Evolutionary conservation across 208 protist species (phyloP), one percentile per base, ranked within the genome.

Genomic region (Acanthamoeba royreba): DNA sequence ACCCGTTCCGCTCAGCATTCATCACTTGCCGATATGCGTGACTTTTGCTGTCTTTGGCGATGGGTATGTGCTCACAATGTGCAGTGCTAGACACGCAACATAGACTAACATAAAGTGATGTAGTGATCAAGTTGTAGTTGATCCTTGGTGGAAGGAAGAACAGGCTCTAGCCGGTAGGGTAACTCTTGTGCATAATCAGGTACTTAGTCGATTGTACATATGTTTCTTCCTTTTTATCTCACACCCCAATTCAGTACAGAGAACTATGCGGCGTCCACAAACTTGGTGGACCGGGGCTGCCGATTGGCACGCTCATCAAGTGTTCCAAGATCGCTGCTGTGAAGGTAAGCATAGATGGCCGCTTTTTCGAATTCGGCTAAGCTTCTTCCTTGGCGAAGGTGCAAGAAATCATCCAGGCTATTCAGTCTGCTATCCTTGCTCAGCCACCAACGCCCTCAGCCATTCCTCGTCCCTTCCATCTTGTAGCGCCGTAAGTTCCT

Each of bases 1-100:
- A 61, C 98, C 98, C 1, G 98, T 99, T 4, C 98, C 98, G 43
- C 96, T 99, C 19, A 97, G 96, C 25, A 95, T 99, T 53, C 98
- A 99, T 88, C 98, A 99, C 96, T 95, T 97, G 13, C 99, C 99
- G 4, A 74, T 99, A 8, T 94, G 91, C 17, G 92, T 97, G 15
- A 96, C 95, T 13, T 97, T 98, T 94, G 96, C 69, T 3, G 96
- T 98, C 42, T 97, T 97, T 94, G 63, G 94, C 19, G 83, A 79
- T 19, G 92, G 77, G 28, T 61, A 79, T 31, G 93, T 79, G 31
- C 43, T 19, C 11, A 31, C 28, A n/a, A 17, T 28, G 1, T 61
- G 31, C n/a, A n/a, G n/a, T n/a, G n/a, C n/a, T n/a, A n/a, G n/a
- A n/a, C n/a, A n/a, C n/a, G n/a, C n/a, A n/a, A n/a, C n/a, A n/a